Percentiles rank a stretch among this genome's conserved stretches.
These are phyloP conservation scores for Ceratobasidium sp. DNA, from an alignment of 1,284 basidiomycete genomes.

Conservation along the genomic window DNA sequence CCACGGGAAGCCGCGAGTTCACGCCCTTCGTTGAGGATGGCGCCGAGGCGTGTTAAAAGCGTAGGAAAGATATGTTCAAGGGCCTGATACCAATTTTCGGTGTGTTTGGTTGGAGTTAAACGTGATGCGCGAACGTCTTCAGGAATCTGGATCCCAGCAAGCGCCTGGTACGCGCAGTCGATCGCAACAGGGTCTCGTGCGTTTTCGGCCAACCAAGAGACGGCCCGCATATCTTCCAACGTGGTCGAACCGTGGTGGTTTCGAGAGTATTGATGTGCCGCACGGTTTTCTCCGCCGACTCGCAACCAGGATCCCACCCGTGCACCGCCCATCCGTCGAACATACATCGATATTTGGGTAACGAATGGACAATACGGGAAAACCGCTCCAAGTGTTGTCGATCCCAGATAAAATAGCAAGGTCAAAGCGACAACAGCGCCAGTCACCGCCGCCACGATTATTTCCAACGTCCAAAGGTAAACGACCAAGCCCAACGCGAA, in stretches of 20 bases:
- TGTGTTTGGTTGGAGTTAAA: background rate
- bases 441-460: constrained; percentile 29
- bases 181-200: constrained; percentile 18
- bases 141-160: constrained; percentile 10
- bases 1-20: constrained; percentile 31
- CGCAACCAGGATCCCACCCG: constrained; percentile 9
- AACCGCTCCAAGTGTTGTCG: constrained; percentile 24
- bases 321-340: background rate
- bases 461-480: constrained; percentile 41
- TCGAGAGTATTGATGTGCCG: background rate
- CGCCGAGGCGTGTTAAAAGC: constrained; percentile 8
- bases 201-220: constrained; percentile 34
- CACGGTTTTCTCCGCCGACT: background rate
- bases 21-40: constrained; percentile 14
- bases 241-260: background rate
- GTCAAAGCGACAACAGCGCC: constrained; percentile 27
- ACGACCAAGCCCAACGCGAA: constrained; percentile 35
- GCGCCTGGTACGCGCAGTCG: constrained; percentile 31
- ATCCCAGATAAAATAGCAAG: constrained; percentile 20
- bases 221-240: constrained; percentile 33
- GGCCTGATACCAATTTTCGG: background rate
- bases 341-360: constrained; percentile 35
- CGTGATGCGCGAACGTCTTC: background rate
- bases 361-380: constrained; percentile 26
- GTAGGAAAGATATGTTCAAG: constrained; percentile 25